These are phyloP conservation scores for Dalbergia cultrata DNA, from an alignment of 306 rosid genomes.

Conservation along the genomic window DNA sequence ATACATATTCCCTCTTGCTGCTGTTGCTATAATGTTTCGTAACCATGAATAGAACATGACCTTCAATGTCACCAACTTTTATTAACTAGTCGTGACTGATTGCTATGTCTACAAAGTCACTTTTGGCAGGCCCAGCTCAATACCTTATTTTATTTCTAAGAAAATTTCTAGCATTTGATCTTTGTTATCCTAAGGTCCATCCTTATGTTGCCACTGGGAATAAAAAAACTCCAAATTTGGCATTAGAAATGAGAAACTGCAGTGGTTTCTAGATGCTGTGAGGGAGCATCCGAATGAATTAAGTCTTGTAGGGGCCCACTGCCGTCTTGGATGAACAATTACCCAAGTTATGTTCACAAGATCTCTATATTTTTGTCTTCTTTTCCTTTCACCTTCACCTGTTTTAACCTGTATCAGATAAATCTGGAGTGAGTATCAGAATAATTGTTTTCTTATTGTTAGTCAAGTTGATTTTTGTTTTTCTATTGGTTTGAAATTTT, in stretches of 20 bases:
- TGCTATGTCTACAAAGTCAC: neutral
- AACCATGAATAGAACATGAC: constrained; percentile 1
- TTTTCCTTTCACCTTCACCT: neutral
- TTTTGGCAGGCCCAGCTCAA: neutral
- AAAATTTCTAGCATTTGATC: neutral
- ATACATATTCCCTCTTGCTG: constrained; percentile 1
- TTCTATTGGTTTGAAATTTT: neutral
- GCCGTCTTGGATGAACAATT: constrained; percentile 97
- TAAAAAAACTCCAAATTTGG: constrained; percentile 96
- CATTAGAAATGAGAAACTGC: constrained; percentile 94
- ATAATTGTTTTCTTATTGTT: constrained; percentile 20
- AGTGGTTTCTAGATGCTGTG: constrained; percentile 89
- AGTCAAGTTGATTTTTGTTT: neutral
- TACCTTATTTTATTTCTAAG: constrained; percentile 17
- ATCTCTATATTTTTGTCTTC: neutral
- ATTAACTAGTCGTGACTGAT: neutral
- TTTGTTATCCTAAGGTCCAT: constrained; percentile 73
- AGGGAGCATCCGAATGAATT: constrained; percentile 83
- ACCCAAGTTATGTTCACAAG: constrained; percentile 74
- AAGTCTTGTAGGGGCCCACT: constrained; percentile 95
- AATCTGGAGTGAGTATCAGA: constrained; percentile 3
- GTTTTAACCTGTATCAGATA: constrained; percentile 9
- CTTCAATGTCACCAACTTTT: neutral
- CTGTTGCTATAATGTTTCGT: neutral
- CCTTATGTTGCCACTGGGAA: constrained; percentile 95